Base-by-base conservation (phyloP, 345 rosid genomes). In the Hibiscus trionum region DNA sequence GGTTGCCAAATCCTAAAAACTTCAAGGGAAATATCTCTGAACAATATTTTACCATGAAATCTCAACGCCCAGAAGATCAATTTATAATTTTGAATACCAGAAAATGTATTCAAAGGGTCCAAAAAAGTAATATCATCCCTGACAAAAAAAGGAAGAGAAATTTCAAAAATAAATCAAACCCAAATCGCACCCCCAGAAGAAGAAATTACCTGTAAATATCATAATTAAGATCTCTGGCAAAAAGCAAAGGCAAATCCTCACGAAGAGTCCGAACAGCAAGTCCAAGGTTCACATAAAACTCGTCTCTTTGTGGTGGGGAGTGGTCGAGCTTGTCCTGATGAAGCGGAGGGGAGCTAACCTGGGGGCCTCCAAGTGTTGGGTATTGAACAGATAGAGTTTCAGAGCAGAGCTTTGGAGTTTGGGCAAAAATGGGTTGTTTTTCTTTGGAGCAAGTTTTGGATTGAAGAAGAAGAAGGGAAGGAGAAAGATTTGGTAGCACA, bases 1-100 rank as follows among this genome's bases (percentile, higher is more conserved):
- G 98, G 98, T 79, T 94, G 97, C 98, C 98, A 94, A 42, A 91
- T 80, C 86, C 97, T 90, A 68, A 74, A 86, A 12, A 94, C 82
- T 74, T 91, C 97, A 11, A 94, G 84, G 4, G 95, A 87, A 66
- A 94, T 91, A 44, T 93, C 96, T 11, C 86, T 88, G 73, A 93
- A 89, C 49, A 93, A 77, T 53, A 93, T 82, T 77, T 82, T 91
- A n/a, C 97, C 97, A 74, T 93, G 96, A 80, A 93, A 89, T 63
- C 91, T 87, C 71, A 89, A 77, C 16, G 98, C 94, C 98, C 98
- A 91, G 78, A 93, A 93, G 77, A 93, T 85, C 81, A 85, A 56
- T 68, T 88, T 93, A 79, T 93, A 93, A 64, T 86, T 91, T 9
- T 89, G 90, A 64, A 91, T 88, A 46, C 98, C 98, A 15, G 86